Evolutionary conservation across 352 stramenopile genomes (phyloP), one percentile per base, ranked within the genome.

Genomic region (Globisporangium radiosum): DNA sequence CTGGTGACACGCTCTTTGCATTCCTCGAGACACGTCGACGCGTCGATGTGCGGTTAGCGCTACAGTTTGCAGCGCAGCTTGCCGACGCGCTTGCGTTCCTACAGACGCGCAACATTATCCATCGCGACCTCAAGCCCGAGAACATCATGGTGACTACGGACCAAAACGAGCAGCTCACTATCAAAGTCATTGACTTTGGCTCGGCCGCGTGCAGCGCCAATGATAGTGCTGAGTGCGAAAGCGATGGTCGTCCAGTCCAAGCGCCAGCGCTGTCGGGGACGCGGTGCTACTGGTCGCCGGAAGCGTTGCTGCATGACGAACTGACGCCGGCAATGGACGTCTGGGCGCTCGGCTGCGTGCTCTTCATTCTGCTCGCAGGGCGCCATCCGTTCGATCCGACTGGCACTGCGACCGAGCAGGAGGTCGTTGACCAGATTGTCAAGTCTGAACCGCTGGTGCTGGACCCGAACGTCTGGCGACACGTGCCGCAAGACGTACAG

Each of bases 101-200:
- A 55, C 66, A 88, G 47, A 47, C 70, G 10, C 56, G 75, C 5
- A 70, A 82, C 47, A 71, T 95, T 38, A 68, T 92, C 39, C 88
- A 96, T 57, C 78, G 87, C n/a, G 88, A 96, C 60, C 68, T 96
- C 14, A 96, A 96, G 59, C 88, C 88, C 0, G 88, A 94, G 60
- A 96, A 96, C 58, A 74, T 96, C 59, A 88, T 96, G 73, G 60
- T 95, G 45, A 42, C 38, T 14, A 33, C 52, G 14, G 19, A 47
- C 10, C 49, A 52, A 37, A 63, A 64, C 42, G 63, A 85, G 43
- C 55, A 73, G 3, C 64, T 87, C 0, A 66, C 59, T 36, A 68
- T 94, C 55, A 96, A 96, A 62, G 78, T 96, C 45, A 94, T 94
- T 48, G 87, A 96, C 70, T 94, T 96, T 68, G 87, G 87, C 4